Conservation (phyloP, 192 early-diverging fungal genomes). For the Coemansia sp. region DNA sequence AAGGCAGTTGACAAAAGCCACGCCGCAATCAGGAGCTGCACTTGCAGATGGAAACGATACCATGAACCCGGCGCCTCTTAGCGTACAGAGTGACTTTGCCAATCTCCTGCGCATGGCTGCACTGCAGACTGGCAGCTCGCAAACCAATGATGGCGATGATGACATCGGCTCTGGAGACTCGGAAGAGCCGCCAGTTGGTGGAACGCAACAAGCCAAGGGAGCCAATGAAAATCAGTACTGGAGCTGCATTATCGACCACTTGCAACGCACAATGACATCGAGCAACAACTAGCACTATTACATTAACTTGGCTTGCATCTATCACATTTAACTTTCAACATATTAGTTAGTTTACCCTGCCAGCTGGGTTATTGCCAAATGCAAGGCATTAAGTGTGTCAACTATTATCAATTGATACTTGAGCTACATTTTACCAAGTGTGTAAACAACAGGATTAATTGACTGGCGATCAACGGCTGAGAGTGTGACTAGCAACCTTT, state of each 20-base stretch:
- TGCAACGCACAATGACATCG: slow-evolving; percentile 27
- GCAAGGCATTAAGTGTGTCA: no score
- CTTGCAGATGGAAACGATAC: neutral
- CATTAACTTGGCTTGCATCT: neutral
- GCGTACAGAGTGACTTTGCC: slow-evolving; percentile 54
- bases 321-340: no score
- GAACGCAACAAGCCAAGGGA: slow-evolving; percentile 7
- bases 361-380: no score
- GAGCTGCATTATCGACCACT: slow-evolving; percentile 52
- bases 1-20: slow-evolving; percentile 3
- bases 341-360: no score
- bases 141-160: neutral
- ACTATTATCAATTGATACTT: no score
- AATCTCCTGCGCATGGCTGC: slow-evolving; percentile 48
- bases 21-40: neutral
- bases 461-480: no score
- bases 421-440: no score
- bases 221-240: slow-evolving; percentile 57
- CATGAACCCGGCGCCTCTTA: slow-evolving; percentile 22
- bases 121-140: neutral
- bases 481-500: no score
- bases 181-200: slow-evolving; percentile 29
- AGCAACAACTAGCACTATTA: neutral
- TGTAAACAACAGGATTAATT: no score
- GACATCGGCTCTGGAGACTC: neutral